Evolutionary conservation across 768 basidiomycete genomes (phyloP).

Genomic region (Boletellus emodensis): DNA sequence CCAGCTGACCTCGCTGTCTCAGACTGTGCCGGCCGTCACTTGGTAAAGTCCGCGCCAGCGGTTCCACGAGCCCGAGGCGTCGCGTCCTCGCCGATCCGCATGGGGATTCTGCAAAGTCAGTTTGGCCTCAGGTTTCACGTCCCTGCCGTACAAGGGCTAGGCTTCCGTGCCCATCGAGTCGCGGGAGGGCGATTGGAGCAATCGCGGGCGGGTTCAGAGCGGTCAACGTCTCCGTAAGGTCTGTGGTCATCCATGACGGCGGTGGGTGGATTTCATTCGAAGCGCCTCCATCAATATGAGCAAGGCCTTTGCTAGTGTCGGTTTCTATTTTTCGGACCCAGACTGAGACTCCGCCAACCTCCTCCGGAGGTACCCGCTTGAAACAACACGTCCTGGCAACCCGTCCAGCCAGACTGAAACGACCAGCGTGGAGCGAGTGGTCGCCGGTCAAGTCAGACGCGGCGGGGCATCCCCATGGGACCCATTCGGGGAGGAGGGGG

Average conservation of each 20-base stretch:
- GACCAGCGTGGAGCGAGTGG: too few species aligned
- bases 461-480: too few species aligned
- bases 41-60: neutral
- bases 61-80: neutral
- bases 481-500: too few species aligned
- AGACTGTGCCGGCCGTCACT: neutral
- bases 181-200: too few species aligned
- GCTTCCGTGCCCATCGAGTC: too few species aligned
- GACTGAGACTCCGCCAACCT: neutral
- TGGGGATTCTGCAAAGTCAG: neutral
- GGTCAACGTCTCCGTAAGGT: neutral
- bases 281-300: neutral
- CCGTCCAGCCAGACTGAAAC: neutral
- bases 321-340: too few species aligned
- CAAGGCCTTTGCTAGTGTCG: too few species aligned
- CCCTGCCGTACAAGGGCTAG: too few species aligned
- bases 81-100: neutral
- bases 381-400: neutral
- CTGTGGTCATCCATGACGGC: neutral
- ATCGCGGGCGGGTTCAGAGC: neutral
- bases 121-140: neutral
- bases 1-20: slow-evolving; percentile 8
- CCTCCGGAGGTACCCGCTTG: neutral
- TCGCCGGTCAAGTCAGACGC: too few species aligned
- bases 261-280: too few species aligned